Evolutionary conservation across 441 rosid genomes (phyloP), one percentile per base, ranked within the genome.

Genomic region (Euphorbia celastroides): DNA sequence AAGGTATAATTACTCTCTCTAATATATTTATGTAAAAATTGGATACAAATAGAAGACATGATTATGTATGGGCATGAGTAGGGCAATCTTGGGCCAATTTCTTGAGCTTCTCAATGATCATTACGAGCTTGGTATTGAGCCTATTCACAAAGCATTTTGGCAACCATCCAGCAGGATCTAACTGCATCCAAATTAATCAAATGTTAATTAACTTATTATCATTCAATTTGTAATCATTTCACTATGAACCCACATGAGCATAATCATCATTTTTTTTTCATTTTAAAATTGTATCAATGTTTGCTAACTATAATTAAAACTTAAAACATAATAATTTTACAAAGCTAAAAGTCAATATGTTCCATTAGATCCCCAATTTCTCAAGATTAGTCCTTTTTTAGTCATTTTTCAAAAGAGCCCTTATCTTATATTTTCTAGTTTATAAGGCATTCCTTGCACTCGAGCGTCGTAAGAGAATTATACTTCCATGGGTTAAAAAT

Each of bases 121-220:
- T 88, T 42, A 83, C 90, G 51, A 90, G 83, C 72, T 82, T 90
- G 22, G 94, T 86, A 70, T 86, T 88, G 38, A 84, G 80, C 68
- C 90, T 78, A 69, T 90, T 90, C 73, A 85, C 87, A 57, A 90
- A 86, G 79, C 83, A 86, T 73, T 80, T 90, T 16, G 94, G 94
- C 36, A 88, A 77, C 96, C 96, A 90, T 79, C 96, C 94, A 42
- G 92, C 88, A 23, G 92, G 94, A 79, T 90, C 97, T 60, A 90
- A 72, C 96, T 87, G 87, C 48, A 60, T 30, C 5, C 32, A 31
- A 38, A 14, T 0, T 9, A 30, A 30, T 22, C 12, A 22, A 1
- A 57, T 0, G 9, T 28, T n/a, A 48, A n/a, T 48, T 48, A 48
- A 48, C 9, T 48, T 2, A n/a, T n/a, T n/a, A 48, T 48, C 54